Evolutionary conservation across 106 monocot species (phyloP).

Genomic region (Xerophyta viscosa): DNA sequence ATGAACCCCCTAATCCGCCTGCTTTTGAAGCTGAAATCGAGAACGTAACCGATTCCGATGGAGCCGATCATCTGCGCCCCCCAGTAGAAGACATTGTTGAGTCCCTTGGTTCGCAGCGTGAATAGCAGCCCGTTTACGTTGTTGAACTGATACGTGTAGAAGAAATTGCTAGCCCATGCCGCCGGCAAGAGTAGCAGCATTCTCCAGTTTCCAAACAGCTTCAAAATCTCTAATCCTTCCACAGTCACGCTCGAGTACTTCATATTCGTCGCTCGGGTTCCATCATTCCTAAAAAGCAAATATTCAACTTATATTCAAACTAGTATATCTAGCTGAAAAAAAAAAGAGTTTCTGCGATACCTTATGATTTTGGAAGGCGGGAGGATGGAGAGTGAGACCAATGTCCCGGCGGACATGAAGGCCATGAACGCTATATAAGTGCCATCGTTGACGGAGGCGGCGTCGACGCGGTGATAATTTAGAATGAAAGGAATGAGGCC

Average conservation of each 20-base stretch:
- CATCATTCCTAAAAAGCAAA: slow-evolving; percentile 31
- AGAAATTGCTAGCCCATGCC: slow-evolving; percentile 97
- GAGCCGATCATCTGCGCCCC: slow-evolving; percentile 94
- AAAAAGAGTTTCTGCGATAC: too few relatives aligned
- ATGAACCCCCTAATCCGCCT: slow-evolving; percentile 59
- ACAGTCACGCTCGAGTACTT: slow-evolving; percentile 36
- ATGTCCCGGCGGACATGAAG: slow-evolving; percentile 77
- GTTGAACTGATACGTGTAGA: slow-evolving; percentile 99
- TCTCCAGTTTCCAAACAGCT: slow-evolving; percentile 66
- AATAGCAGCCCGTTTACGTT: slow-evolving; percentile 81
- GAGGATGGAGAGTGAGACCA: slow-evolving; percentile 55
- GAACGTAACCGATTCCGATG: slow-evolving; percentile 46
- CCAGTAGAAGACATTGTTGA: slow-evolving; percentile 98
- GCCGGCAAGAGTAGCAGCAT: slow-evolving; percentile 84
- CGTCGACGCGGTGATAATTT: slow-evolving; percentile 58
- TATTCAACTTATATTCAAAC: too few relatives aligned
- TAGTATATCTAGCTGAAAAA: too few relatives aligned
- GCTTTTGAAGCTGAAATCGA: slow-evolving; percentile 57
- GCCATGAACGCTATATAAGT: slow-evolving; percentile 94
- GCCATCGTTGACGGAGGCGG: slow-evolving; percentile 74
- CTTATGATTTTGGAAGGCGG: slow-evolving; percentile 47
- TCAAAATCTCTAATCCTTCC: slow-evolving; percentile 44
- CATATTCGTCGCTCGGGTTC: slow-evolving; percentile 32
- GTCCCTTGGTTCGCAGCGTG: slow-evolving; percentile 72
- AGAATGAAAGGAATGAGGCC: slow-evolving; percentile 86